phyloP scores from a whole-genome alignment of 306 rosid species.

The Delonix regia region DNA sequence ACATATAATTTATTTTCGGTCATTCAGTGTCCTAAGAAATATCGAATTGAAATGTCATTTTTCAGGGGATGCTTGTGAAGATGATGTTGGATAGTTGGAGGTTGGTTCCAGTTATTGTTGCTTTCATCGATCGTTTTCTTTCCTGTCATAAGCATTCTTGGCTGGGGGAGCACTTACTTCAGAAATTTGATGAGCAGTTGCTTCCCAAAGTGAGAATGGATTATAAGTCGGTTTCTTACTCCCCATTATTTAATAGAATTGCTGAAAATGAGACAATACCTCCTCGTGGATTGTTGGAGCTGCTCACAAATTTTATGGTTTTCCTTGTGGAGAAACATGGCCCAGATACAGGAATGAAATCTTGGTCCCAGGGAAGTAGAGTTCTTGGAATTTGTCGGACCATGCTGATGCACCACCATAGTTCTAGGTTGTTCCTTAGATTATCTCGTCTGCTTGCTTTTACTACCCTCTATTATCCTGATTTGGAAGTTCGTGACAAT shows the following conservation, averaged over 20 bases:
- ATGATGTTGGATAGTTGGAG: conserved; percentile 72
- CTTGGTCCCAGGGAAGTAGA: conserved; percentile 95
- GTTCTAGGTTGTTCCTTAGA: conserved; percentile 85
- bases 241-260: conserved; percentile 83
- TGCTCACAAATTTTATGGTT: conserved; percentile 76
- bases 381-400: conserved; percentile 93
- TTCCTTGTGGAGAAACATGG: conserved; percentile 91
- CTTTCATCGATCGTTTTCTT: conserved; percentile 77
- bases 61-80: conserved; percentile 79
- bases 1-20: not conserved
- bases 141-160: conserved; percentile 80
- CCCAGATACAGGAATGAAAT: conserved; percentile 71
- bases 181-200: conserved; percentile 83
- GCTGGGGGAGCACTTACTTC: conserved; percentile 93
- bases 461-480: conserved; percentile 86
- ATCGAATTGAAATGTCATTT: conserved; percentile 31
- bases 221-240: conserved; percentile 76
- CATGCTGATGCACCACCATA: conserved; percentile 83
- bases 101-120: conserved; percentile 83
- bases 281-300: conserved; percentile 71
- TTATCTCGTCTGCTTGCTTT: conserved; percentile 83
- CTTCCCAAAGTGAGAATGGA: conserved; percentile 79
- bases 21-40: conserved; percentile 10
- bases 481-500: conserved; percentile 94
- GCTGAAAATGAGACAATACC: conserved; percentile 83